Evolutionary conservation across 768 basidiomycete genomes (phyloP), one percentile per base, ranked within the genome.

Genomic region (Russula compacta): DNA sequence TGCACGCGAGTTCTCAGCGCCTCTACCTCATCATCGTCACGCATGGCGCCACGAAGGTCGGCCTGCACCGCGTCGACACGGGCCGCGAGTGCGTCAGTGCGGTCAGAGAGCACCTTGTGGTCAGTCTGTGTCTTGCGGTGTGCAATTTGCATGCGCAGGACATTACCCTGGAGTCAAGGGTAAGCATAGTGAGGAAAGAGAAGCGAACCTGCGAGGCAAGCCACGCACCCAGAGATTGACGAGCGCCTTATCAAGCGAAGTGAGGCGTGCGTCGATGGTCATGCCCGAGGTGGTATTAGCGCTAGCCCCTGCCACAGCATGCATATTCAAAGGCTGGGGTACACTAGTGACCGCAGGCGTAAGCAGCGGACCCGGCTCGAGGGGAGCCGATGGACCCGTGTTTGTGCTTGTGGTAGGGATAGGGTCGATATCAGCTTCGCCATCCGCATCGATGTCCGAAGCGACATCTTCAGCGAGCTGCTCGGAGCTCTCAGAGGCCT

Each of bases 101-200:
- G 64, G 40, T 65, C 66, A 4, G 66, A 60, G 52, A 65, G 66
- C 14, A 52, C 42, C 54, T 61, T 64, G 53, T 66, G 66, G 19
- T 66, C 66, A 9, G 59, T 54, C 40, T 66, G 66, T 5, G 66
- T 66, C 60, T 66, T 66, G 64, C 66, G 66, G 57, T 65, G 59
- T 5, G 66, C 66, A 14, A 66, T 66, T 39, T 66, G 65, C 48
- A 65, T 65, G 19, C 66, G 57, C 54, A 66, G 42, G 7, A 66
- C 66, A 36, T 63, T 66, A 32, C 58, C 60, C 66, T 66, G 15
- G 1, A 3, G 11, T n/a, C 19, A 17, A 11, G 19, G 14, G 29
- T 56, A 19, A 55, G 52, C 44, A 54, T 9, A 36, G 29, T 2
- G 21, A 42, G 3, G 8, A 42, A 21, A 11, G 14, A 3, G n/a